Base-by-base conservation (phyloP, 2,329 filamentous ascomycete species). In the Mycocentrospora acerina region DNA sequence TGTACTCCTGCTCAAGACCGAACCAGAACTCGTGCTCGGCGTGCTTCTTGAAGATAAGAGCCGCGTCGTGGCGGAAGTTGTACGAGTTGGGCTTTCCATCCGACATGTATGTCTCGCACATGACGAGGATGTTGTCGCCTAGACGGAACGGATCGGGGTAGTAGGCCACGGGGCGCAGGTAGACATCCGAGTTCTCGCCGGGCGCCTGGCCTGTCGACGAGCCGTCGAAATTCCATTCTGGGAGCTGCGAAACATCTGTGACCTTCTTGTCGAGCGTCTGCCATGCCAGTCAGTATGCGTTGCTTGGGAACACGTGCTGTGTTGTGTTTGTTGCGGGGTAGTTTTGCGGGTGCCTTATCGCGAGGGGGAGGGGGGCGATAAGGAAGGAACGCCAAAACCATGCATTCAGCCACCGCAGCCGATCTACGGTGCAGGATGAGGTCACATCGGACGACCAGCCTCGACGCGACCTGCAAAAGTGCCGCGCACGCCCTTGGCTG, bases 1-100 rank as follows among this genome's bases (percentile, higher is more conserved):
- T 97, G 81, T 97, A 97, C 73, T 97, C 91, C 70, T 97, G 91
- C 71, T 95, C 91, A 13, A 98, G 83, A 73, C 93, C 93, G 73
- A 97, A 98, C 93, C 91, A 97, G 66, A 93, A 90, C 69, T 86
- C 79, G 62, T 91, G 85, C 41, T 82, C 77, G 69, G 83, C 83
- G 71, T 96, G 83, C 49, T 83, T 80, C 71, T 93, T 83, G 88
- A 97, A 95, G 61, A 96, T 78, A 71, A 93, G 86, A 66, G 82
- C 82, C 64, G 84, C 86, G 65, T 97, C 91, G 70, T 96, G 86
- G 58, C 93, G 88, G 84, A 85, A 88, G 86, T 98, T 98, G 86
- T 82, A 97, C 74, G 95, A 90, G 84, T 97, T 98, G 72, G 93
- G 93, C 49, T 83, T 89, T 67, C 90, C 90, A 72, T 96, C 90